phyloP scores from a whole-genome alignment of 768 basidiomycete species.

The Favolaschia claudopus region DNA sequence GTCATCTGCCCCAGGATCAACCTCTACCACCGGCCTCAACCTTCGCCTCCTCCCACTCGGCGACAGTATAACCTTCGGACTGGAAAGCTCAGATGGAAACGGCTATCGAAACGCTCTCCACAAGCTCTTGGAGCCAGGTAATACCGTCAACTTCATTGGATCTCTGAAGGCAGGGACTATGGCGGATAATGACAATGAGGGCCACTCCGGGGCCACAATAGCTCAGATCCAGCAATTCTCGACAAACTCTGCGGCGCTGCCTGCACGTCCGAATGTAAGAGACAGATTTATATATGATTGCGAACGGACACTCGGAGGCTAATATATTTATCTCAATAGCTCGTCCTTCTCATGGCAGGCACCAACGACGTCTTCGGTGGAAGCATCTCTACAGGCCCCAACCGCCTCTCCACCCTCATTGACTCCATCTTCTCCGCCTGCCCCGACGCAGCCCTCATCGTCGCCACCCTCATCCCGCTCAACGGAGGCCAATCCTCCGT shows the following conservation, averaged over 20 bases:
- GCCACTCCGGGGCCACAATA: constrained; percentile 17
- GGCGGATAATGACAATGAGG: constrained; percentile 27
- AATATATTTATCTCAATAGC: too few relatives aligned
- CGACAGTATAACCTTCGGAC: constrained; percentile 15
- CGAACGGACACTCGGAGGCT: too few relatives aligned
- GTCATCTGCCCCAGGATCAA: too few relatives aligned
- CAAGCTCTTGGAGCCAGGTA: constrained; percentile 16
- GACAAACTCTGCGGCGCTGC: constrained; percentile 4
- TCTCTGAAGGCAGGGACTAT: constrained; percentile 22
- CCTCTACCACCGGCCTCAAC: constrained; percentile 5
- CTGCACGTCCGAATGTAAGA: constrained; percentile 9
- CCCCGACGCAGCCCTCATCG: constrained; percentile 19
- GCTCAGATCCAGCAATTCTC: constrained; percentile 14
- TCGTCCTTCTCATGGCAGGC: constrained; percentile 28
- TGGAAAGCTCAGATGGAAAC: constrained; percentile 23
- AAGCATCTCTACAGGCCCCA: neutral
- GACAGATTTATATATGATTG: too few relatives aligned
- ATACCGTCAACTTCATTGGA: constrained; percentile 27
- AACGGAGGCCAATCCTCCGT: constrained; percentile 7
- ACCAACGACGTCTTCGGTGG: constrained; percentile 20
- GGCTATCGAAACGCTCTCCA: constrained; percentile 21
- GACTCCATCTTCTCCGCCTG: constrained; percentile 12
- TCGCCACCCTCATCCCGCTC: constrained; percentile 19
- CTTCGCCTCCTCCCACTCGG: constrained; percentile 22
- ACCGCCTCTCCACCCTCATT: constrained; percentile 9